Percentiles rank a stretch among this genome's conserved stretches.
Evolutionary conservation across 1,139 yeast genomes (phyloP).

Genomic region (Insectozyma bohioensis): DNA sequence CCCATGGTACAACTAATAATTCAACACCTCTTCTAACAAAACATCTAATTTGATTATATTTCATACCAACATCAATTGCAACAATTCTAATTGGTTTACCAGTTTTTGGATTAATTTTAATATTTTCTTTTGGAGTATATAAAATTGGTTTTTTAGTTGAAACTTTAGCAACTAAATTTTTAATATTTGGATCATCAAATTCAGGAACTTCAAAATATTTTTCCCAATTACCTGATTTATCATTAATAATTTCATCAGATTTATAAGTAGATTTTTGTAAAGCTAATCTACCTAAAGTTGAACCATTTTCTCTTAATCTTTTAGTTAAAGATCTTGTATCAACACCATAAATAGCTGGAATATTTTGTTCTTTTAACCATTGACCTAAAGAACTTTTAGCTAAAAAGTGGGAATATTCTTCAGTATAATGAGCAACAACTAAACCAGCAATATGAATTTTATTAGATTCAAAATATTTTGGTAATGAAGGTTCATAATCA

Average conservation of each 20-base stretch:
- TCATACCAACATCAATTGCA: slow-evolving; percentile 97
- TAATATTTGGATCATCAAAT: slow-evolving; percentile 90
- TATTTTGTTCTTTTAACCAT: slow-evolving; percentile 89
- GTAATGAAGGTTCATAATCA: slow-evolving; percentile 71
- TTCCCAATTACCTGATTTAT: slow-evolving; percentile 47
- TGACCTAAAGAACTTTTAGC: slow-evolving; percentile 90
- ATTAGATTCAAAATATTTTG: slow-evolving; percentile 90
- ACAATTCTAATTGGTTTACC: slow-evolving; percentile 81
- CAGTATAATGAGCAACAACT: slow-evolving; percentile 96
- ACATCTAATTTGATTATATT: slow-evolving; percentile 96
- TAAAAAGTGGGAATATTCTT: slow-evolving; percentile 89
- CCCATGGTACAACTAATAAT: slow-evolving; percentile 94
- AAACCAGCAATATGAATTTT: slow-evolving; percentile 95
- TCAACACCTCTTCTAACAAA: slow-evolving; percentile 96
- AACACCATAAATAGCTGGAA: slow-evolving; percentile 97
- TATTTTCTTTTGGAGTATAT: slow-evolving; percentile 57
- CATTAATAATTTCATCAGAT: slow-evolving; percentile 28
- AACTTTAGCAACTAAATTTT: slow-evolving; percentile 90
- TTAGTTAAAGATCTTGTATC: slow-evolving; percentile 96
- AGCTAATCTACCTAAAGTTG: slow-evolving; percentile 84
- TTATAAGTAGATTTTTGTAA: slow-evolving; percentile 52
- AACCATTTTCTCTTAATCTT: slow-evolving; percentile 87
- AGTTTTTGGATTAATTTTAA: slow-evolving; percentile 51
- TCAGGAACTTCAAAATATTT: slow-evolving; percentile 71
- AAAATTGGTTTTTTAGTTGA: slow-evolving; percentile 73